phyloP scores from a whole-genome alignment of 2,329 filamentous ascomycete species.

The Diaporthe citriasiana region DNA sequence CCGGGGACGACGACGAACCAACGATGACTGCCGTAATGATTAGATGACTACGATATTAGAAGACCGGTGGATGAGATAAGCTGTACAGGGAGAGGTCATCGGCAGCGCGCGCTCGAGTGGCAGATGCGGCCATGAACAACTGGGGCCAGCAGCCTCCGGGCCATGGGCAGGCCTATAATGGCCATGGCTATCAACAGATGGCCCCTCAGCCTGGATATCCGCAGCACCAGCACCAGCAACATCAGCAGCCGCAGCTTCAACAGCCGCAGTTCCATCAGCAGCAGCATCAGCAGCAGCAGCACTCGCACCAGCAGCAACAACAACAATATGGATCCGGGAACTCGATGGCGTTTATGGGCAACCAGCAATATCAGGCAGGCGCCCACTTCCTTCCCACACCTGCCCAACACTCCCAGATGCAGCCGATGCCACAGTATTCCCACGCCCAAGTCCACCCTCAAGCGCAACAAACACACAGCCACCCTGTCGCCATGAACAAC shows the following conservation, averaged over 20 bases:
- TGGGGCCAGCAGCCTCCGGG: slow-evolving; percentile 42
- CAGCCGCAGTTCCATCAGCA: slow-evolving; percentile 37
- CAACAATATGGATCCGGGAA: slow-evolving; percentile 44
- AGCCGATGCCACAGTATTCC: slow-evolving; percentile 44
- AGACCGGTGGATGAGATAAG: slow-evolving; percentile 4
- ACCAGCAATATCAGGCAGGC: slow-evolving; percentile 46
- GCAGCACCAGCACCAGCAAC: slow-evolving; percentile 43
- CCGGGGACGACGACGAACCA: background rate
- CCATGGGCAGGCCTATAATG: slow-evolving; percentile 40
- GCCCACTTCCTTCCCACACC: slow-evolving; percentile 43
- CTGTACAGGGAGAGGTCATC: background rate
- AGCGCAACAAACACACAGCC: slow-evolving; percentile 47
- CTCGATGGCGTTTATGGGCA: slow-evolving; percentile 41
- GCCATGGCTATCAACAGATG: slow-evolving; percentile 40
- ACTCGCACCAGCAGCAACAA: slow-evolving; percentile 47
- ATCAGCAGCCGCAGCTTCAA: slow-evolving; percentile 44
- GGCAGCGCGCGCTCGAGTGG: slow-evolving; percentile 25
- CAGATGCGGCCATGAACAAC: slow-evolving; percentile 43
- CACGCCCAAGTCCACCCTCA: slow-evolving; percentile 47
- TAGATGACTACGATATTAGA: slow-evolving; percentile 15
- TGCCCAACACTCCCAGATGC: slow-evolving; percentile 47
- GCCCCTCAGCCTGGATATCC: slow-evolving; percentile 42
- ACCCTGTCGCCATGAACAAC: slow-evolving; percentile 46
- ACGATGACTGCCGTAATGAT: slow-evolving; percentile 16
- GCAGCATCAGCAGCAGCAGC: slow-evolving; percentile 48